Evolutionary conservation across 495 filamentous ascomycete species (phyloP).

Genomic region (Tuber aestivum): DNA sequence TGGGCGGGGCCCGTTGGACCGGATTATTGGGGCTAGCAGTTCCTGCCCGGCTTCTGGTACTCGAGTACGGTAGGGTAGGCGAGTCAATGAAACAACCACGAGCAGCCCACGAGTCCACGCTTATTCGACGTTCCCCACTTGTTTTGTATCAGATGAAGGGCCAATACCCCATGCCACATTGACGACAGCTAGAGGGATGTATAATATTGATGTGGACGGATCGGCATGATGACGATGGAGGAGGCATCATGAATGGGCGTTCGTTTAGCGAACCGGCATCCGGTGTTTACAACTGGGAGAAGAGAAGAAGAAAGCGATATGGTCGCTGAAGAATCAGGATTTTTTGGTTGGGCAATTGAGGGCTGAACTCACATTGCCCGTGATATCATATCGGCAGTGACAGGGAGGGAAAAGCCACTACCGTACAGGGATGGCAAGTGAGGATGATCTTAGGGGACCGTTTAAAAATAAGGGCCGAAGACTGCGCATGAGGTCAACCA

Average conservation of each 20-base stretch:
- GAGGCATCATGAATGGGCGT: conserved; percentile 2
- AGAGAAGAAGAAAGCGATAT: neutral
- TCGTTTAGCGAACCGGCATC: conserved; percentile 4
- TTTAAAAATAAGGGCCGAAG: conserved; percentile 6
- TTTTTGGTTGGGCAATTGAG: neutral
- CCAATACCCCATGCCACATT: conserved; percentile 4
- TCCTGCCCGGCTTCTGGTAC: neutral
- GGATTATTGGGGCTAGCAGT: neutral
- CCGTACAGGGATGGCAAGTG: neutral
- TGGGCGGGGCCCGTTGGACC: neutral
- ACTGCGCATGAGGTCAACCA: neutral
- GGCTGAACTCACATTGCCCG: neutral
- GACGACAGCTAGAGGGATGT: neutral
- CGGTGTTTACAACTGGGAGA: neutral
- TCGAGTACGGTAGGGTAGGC: neutral
- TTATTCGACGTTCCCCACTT: neutral
- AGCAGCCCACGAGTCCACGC: neutral
- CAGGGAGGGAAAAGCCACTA: neutral
- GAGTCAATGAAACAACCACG: neutral
- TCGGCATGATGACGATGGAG: conserved; percentile 1
- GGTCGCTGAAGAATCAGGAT: neutral
- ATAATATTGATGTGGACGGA: neutral
- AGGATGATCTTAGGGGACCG: neutral
- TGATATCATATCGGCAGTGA: neutral
- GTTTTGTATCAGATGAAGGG: conserved; percentile 6